Base-by-base conservation (phyloP, 495 filamentous ascomycete genomes). In the Xylaria nigripes region DNA sequence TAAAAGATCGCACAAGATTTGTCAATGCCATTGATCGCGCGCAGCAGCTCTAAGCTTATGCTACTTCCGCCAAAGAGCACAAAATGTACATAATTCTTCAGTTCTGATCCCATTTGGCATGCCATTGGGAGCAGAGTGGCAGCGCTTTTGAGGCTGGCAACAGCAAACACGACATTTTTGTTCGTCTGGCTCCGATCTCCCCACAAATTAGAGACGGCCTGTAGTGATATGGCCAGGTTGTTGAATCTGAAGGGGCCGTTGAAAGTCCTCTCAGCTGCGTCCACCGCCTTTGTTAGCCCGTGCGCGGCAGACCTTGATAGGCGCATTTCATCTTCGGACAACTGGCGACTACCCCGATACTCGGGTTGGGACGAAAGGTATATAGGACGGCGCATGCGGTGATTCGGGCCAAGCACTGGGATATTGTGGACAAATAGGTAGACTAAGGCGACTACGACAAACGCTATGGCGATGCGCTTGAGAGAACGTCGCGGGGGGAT, bases 1-100 rank as follows among this genome's bases (percentile, higher is more conserved):
- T 79, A 82, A 42, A 76, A 74, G 25, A 80, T 67, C 23, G 70
- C 64, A 62, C 81, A 84, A 13, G 72, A 71, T 12, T 73, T 68
- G 54, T 75, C 71, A 15, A 83, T 67, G 42, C 80, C 80, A 59
- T 84, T 85, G 54, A 83, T 66, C 48, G 73, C 68, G 16, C 70
- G 67, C 36, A 85, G 61, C 41, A 80, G 73, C 0, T 72, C 69
- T 23, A 85, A 60, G 1, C 69, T 54, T 27, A 84, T 73, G 5
- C 73, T 74, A 50, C 78, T 79, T 36, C 78, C 66, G 29, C 81
- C 75, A 62, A 84, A 69, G 41, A 85, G 60, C 1, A 73, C 78
- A 62, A 83, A 74, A 51, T 85, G 81, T 1, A 85, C 81, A 48
- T 76, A 74, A 52, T 74, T 84, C 62, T 76, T 71, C 48, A 76